Conservation (phyloP, 108 stramenopile species). For the Skeletonema grethae region DNA sequence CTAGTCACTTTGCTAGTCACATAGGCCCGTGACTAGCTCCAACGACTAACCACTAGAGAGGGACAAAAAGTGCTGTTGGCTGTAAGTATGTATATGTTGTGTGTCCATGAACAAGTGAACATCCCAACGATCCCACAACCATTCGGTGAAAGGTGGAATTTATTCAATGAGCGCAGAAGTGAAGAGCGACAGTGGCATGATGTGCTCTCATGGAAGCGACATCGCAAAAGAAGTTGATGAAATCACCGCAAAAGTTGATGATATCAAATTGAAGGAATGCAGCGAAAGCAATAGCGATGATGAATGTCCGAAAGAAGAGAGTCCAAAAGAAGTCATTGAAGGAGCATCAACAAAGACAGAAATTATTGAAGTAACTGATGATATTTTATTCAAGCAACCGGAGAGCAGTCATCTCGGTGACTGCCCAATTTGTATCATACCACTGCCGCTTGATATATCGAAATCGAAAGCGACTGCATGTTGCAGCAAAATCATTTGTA, state of each 20-base stretch:
- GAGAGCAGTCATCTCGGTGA: slow-evolving; percentile 4
- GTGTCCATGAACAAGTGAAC: no score
- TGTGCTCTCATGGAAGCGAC: neutral
- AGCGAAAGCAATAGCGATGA: neutral
- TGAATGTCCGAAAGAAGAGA: neutral
- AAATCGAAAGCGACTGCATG: no score
- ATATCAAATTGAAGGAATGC: slow-evolving; percentile 2
- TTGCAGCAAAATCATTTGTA: slow-evolving; percentile 2
- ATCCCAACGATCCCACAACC: no score
- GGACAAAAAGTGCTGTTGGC: no score
- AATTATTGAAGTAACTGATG: neutral
- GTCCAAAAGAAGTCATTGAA: neutral
- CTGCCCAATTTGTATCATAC: slow-evolving; percentile 2
- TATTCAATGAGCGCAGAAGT: no score
- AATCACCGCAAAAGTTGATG: neutral
- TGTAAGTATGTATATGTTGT: no score
- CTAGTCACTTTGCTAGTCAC: no score
- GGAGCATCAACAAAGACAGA: neutral
- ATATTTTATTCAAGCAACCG: slow-evolving; percentile 4
- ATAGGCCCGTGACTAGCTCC: no score
- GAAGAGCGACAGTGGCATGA: no score
- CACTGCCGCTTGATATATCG: no score
- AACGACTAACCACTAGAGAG: no score
- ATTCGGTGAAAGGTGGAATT: no score
- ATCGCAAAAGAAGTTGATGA: neutral